A percentile compares a stretch with the other conserved stretches of the same genome.
Evolutionary conservation across 1,139 yeast species (phyloP).

Genomic region (Blastobotrys apis): DNA sequence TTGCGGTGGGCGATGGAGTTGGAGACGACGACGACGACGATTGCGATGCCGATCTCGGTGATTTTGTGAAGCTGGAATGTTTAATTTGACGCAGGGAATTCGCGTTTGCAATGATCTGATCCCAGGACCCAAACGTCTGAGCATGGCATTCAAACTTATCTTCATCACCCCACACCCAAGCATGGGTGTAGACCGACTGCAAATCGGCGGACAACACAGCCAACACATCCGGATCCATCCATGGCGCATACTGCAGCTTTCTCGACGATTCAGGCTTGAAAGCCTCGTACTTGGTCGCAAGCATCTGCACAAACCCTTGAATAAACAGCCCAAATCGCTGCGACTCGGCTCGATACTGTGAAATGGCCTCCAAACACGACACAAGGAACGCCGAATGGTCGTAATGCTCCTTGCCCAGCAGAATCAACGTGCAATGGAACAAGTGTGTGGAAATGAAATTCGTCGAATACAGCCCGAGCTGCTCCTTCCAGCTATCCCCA

Average conservation of each 20-base stretch:
- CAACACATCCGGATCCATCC: slow-evolving; percentile 25
- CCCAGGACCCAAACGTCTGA: background rate
- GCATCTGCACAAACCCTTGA: slow-evolving; percentile 19
- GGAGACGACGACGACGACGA: background rate
- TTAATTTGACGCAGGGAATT: background rate
- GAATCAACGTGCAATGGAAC: slow-evolving; percentile 22
- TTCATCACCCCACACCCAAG: slow-evolving; percentile 27
- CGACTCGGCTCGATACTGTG: slow-evolving; percentile 6
- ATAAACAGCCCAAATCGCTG: slow-evolving; percentile 18
- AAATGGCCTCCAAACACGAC: slow-evolving; percentile 11
- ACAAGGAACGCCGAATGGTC: slow-evolving; percentile 17
- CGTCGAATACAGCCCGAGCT: slow-evolving; percentile 12
- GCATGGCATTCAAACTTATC: background rate
- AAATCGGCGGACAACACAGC: slow-evolving; percentile 28
- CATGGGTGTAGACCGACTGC: slow-evolving; percentile 23
- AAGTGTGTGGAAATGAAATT: slow-evolving; percentile 17
- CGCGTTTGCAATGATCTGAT: background rate
- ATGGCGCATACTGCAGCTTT: slow-evolving; percentile 16
- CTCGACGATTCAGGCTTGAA: background rate
- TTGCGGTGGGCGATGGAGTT: background rate
- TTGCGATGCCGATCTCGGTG: background rate
- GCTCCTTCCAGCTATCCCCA: slow-evolving; percentile 4
- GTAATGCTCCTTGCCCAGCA: slow-evolving; percentile 19
- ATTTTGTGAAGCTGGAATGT: no score
- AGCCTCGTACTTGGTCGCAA: slow-evolving; percentile 12